Evolutionary conservation across 352 stramenopile species (phyloP).

Genomic region (Phytophthora agathidicida): DNA sequence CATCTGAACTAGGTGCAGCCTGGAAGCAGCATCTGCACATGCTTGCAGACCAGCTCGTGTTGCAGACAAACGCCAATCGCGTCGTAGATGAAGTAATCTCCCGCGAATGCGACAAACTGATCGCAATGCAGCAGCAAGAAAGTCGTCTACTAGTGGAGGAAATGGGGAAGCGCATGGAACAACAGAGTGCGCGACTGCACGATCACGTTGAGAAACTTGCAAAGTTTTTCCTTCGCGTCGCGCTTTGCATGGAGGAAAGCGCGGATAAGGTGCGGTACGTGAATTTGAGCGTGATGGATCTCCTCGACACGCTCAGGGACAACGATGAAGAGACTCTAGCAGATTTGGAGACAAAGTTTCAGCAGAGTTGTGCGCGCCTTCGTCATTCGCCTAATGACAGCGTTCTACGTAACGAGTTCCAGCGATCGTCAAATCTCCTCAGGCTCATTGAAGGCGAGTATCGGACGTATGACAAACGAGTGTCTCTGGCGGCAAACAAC

Average conservation of each 20-base stretch:
- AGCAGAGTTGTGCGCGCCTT: constrained; percentile 51
- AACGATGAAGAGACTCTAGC: constrained; percentile 58
- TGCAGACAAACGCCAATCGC: constrained; percentile 71
- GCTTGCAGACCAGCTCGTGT: constrained; percentile 54
- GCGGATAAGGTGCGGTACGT: constrained; percentile 62
- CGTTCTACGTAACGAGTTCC: constrained; percentile 67
- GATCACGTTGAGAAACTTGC: constrained; percentile 61
- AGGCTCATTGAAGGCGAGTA: constrained; percentile 80
- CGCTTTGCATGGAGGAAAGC: constrained; percentile 61
- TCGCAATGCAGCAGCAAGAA: constrained; percentile 54
- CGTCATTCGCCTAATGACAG: constrained; percentile 76
- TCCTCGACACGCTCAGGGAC: constrained; percentile 79
- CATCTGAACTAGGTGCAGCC: constrained; percentile 58
- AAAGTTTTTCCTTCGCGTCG: constrained; percentile 68
- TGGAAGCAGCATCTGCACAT: constrained; percentile 63
- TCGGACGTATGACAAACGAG: constrained; percentile 65
- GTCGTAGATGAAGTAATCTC: constrained; percentile 71
- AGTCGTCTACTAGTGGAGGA: constrained; percentile 61
- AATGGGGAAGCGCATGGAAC: constrained; percentile 55
- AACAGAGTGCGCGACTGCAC: constrained; percentile 63
- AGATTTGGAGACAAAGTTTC: constrained; percentile 58
- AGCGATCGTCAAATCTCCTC: constrained; percentile 54
- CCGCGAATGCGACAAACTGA: constrained; percentile 54
- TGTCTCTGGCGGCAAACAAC: constrained; percentile 49
- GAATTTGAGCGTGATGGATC: constrained; percentile 71